Base-by-base conservation (phyloP, 805 yeast genomes). In the Metschnikowia continentalis region DNA sequence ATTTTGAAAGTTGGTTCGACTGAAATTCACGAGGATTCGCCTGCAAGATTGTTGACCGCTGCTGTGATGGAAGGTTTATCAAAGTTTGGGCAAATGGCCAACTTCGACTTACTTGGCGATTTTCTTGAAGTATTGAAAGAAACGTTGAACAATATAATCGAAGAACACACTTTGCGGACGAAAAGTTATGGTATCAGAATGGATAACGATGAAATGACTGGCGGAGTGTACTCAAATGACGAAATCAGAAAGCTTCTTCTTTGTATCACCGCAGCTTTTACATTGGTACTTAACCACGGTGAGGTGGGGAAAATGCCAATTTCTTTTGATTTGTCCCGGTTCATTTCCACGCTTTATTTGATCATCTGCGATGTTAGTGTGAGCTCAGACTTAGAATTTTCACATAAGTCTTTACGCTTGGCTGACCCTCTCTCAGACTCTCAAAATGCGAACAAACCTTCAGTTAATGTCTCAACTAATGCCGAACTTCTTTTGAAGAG, bases 21-120 rank as follows among this genome's bases (percentile, higher is more conserved):
- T 14, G 51, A 57, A 7, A 41, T 48, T 15, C 62, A 57, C 2
- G 50, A 56, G 7, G 77, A 81, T 42, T 79, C 83, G 17, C 79
- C 82, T 36, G 78, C 80, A 17, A 57, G 57, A 30, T 51, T 52
- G 13, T 72, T 94, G 48, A 83, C 90, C 75, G 96, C 95, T 6
- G 78, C 92, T 0, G 95, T 92, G 0, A 74, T 94, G 49, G 98
- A 94, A 70, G 98, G 98, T 3, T 71, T 94, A 50, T 88, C 97
- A 1, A 82, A 82, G 62, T 90, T 85, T 64, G 96, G 98, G 2
- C 94, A 86, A 61, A 84, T 91, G 83, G 90, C 95, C 22, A 94
- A 94, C 64, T 82, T 92, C 51, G 98, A 94, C 57, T 74, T 94
- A 42, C 78, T 94, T 58, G 98, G 98, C 23, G 99, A 94, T 65